Base-by-base conservation (phyloP, 23 red algal species). In the Gracilaria vermiculophylla region DNA sequence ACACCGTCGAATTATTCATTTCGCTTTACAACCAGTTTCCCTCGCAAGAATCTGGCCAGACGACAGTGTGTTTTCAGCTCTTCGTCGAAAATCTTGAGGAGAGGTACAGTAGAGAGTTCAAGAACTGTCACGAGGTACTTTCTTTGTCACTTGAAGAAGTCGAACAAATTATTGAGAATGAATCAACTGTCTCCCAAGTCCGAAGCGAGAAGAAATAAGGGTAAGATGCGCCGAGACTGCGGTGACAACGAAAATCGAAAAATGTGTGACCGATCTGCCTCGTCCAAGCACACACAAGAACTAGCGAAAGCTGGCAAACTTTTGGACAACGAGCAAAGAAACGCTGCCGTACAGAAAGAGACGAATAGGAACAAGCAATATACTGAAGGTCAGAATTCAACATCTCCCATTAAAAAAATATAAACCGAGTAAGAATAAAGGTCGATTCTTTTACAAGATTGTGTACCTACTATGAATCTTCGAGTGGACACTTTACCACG, bases 401-500 rank as follows among this genome's bases (percentile, higher is more conserved):
- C 28, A 2, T 76, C 70, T 48, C 70, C 70, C 2, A 39, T 76
- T 20, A 76, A 54, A n/a, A 4, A n/a, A n/a, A n/a, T n/a, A n/a
- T n/a, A n/a, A n/a, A n/a, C n/a, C n/a, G n/a, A n/a, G n/a, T n/a
- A n/a, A n/a, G n/a, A n/a, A n/a, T n/a, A n/a, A n/a, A n/a, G n/a
- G n/a, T n/a, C n/a, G n/a, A n/a, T n/a, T n/a, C n/a, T n/a, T n/a
- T n/a, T n/a, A n/a, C n/a, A n/a, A n/a, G n/a, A n/a, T n/a, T n/a
- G n/a, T n/a, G n/a, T n/a, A n/a, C n/a, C n/a, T n/a, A n/a, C n/a
- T n/a, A n/a, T n/a, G n/a, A n/a, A n/a, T 25, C 45, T 60, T 9
- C 67, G 70, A n/a, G 92, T 95, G 5, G 87, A 53, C 28, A 75
- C 82, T 1, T 77, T 95, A 71, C 96, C 95, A 65, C 79, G 85